A percentile compares a stretch with the other conserved stretches of the same genome.
These are phyloP conservation scores for Mortierella claussenii DNA, from an alignment of 192 early-diverging fungal genomes.

Conservation along the genomic window DNA sequence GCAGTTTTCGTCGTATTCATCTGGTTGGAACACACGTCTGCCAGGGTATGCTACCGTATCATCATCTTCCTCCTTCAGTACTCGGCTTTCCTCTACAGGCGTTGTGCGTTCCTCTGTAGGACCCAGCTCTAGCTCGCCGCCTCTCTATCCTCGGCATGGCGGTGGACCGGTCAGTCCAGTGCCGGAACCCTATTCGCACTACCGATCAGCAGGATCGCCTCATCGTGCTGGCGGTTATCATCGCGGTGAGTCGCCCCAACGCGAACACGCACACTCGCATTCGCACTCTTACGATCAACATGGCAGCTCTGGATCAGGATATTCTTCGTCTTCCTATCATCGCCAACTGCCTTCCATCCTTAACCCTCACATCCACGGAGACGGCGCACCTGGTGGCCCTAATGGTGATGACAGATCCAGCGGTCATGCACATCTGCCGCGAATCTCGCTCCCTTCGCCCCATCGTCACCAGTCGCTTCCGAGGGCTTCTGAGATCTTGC, in stretches of 20 bases:
- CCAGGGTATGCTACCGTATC: constrained; percentile 47
- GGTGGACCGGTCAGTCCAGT: constrained; percentile 5
- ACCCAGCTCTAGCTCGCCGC: constrained; percentile 14
- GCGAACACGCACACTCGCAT: neutral
- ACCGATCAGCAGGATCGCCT: constrained; percentile 1
- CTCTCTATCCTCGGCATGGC: constrained; percentile 19
- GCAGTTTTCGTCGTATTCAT: constrained; percentile 15
- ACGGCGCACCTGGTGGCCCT: neutral
- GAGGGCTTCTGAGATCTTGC: constrained; percentile 39
- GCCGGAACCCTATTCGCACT: constrained; percentile 21
- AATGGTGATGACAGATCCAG: neutral
- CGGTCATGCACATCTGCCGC: constrained; percentile 28
- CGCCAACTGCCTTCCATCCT: constrained; percentile 16
- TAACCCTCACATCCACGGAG: constrained; percentile 14
- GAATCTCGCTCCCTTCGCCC: constrained; percentile 28
- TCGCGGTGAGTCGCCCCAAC: constrained; percentile 2
- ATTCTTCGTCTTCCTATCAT: constrained; percentile 12
- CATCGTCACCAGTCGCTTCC: constrained; percentile 23
- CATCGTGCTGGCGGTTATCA: constrained; percentile 10
- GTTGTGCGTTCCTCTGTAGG: constrained; percentile 25
- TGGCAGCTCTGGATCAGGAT: constrained; percentile 9
- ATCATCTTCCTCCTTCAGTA: constrained; percentile 30
- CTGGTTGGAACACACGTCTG: constrained; percentile 46
- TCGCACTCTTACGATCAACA: neutral
- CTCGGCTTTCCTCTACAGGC: constrained; percentile 40